phyloP scores from a whole-genome alignment of 139 green algal genomes.

The Helicosporidium sp. region DNA sequence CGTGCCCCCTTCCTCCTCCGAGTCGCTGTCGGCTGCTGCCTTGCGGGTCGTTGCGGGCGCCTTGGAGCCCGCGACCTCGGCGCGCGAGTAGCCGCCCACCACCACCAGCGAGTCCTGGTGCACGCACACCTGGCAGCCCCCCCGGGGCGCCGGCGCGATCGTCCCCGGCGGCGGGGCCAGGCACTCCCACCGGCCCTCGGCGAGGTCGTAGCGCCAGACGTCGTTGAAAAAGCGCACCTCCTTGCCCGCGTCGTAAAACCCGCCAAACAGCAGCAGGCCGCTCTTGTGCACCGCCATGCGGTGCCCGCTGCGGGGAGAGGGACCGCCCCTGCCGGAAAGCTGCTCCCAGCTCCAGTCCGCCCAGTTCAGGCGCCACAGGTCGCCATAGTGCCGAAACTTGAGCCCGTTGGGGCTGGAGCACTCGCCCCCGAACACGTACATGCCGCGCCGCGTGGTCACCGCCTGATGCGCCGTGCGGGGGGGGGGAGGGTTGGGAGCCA shows the following conservation, averaged over 20 bases:
- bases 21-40: slow-evolving; percentile 36
- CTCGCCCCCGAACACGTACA: slow-evolving; percentile 91
- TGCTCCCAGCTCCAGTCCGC: slow-evolving; percentile 71
- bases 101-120: slow-evolving; percentile 53
- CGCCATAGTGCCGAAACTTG: slow-evolving; percentile 79
- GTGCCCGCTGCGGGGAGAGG: slow-evolving; percentile 68
- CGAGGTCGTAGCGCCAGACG: slow-evolving; percentile 62
- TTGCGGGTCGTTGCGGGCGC: slow-evolving; percentile 4
- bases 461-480: slow-evolving; percentile 73
- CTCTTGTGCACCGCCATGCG: slow-evolving; percentile 60
- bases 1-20: slow-evolving; percentile 56
- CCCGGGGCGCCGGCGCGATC: slow-evolving; percentile 29
- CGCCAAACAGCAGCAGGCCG: slow-evolving; percentile 73
- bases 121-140: slow-evolving; percentile 51
- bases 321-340: slow-evolving; percentile 46
- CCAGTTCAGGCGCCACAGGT: slow-evolving; percentile 87
- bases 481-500: slow-evolving; percentile 46
- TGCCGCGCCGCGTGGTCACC: slow-evolving; percentile 41
- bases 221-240: slow-evolving; percentile 76
- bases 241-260: slow-evolving; percentile 70
- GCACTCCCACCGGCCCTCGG: slow-evolving; percentile 44
- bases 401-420: slow-evolving; percentile 76
- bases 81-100: slow-evolving; percentile 78
- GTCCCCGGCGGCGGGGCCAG: slow-evolving; percentile 11
- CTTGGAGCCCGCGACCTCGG: slow-evolving; percentile 23